Percentiles rank a stretch among this genome's conserved stretches.
phyloP scores from a whole-genome alignment of 164 flowering plant genomes.

The Vitis rotundifolia region DNA sequence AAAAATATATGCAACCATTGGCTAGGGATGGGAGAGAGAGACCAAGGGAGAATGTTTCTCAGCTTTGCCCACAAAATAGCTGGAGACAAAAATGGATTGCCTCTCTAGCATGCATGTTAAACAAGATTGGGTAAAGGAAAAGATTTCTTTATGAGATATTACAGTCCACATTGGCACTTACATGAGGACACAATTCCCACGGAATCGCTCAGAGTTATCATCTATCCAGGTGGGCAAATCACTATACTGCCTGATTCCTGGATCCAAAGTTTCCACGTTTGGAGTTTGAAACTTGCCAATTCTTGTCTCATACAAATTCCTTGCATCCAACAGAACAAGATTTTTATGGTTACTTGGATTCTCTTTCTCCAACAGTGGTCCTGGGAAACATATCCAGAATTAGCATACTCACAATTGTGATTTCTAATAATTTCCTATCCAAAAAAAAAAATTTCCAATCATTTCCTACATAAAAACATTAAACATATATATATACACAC shows the following conservation, averaged over 20 bases:
- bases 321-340: slow-evolving; percentile 80
- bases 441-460: too few species aligned
- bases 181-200: slow-evolving; percentile 79
- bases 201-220: slow-evolving; percentile 56
- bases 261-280: slow-evolving; percentile 81
- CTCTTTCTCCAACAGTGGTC: slow-evolving; percentile 29
- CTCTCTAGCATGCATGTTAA: too few species aligned
- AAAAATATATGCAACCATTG: too few species aligned
- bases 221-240: slow-evolving; percentile 91
- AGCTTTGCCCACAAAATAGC: too few species aligned
- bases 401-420: slow-evolving; percentile 2
- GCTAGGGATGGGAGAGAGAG: too few species aligned
- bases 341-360: slow-evolving; percentile 21
- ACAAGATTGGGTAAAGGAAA: too few species aligned
- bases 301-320: slow-evolving; percentile 94
- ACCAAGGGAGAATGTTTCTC: too few species aligned
- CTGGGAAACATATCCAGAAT: slow-evolving; percentile 24
- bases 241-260: slow-evolving; percentile 89
- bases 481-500: too few species aligned
- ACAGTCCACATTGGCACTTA: slow-evolving; percentile 28
- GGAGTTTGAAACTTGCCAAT: slow-evolving; percentile 81
- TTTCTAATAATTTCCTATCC: neutral
- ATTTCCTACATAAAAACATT: too few species aligned
- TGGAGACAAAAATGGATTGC: too few species aligned
- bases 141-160: neutral